These are phyloP conservation scores for Starmera caribaea DNA, from an alignment of 805 yeast genomes.

Conservation along the genomic window DNA sequence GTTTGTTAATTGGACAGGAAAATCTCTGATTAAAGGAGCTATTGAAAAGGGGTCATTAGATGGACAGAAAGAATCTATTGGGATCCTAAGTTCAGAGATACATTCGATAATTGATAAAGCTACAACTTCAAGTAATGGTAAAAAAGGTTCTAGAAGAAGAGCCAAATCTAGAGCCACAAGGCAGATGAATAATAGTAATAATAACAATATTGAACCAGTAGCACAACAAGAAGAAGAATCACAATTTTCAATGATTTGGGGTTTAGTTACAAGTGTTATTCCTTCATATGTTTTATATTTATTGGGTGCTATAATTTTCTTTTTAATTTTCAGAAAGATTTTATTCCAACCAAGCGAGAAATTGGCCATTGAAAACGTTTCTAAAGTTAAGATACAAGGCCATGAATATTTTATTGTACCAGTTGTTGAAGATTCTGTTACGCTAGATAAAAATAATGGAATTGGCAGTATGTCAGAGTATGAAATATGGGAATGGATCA, in stretches of 20 bases:
- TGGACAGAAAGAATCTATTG: conserved; percentile 58
- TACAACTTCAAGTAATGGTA: conserved; percentile 5
- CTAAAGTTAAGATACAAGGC: conserved; percentile 14
- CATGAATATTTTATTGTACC: conserved; percentile 15
- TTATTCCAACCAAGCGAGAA: background rate
- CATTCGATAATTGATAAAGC: conserved; percentile 20
- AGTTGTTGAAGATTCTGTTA: conserved; percentile 3
- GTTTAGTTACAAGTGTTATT: background rate
- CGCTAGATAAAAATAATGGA: conserved; percentile 1
- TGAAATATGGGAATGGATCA: conserved; percentile 21
- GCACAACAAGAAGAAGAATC: background rate
- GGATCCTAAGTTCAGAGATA: conserved; percentile 33
- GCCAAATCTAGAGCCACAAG: conserved; percentile 9
- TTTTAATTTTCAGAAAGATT: background rate
- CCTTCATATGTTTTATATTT: background rate
- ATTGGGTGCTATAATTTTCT: background rate
- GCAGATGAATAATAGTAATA: background rate
- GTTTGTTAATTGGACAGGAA: conserved; percentile 60
- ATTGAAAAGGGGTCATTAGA: conserved; percentile 68
- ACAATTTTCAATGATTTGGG: background rate
- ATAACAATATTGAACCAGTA: background rate
- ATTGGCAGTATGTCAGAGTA: conserved; percentile 7
- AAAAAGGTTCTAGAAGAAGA: conserved; percentile 8
- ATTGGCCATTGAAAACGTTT: conserved; percentile 1
- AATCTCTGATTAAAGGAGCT: conserved; percentile 67